phyloP scores from a whole-genome alignment of 441 rosid genomes.

The Adansonia grandidieri region DNA sequence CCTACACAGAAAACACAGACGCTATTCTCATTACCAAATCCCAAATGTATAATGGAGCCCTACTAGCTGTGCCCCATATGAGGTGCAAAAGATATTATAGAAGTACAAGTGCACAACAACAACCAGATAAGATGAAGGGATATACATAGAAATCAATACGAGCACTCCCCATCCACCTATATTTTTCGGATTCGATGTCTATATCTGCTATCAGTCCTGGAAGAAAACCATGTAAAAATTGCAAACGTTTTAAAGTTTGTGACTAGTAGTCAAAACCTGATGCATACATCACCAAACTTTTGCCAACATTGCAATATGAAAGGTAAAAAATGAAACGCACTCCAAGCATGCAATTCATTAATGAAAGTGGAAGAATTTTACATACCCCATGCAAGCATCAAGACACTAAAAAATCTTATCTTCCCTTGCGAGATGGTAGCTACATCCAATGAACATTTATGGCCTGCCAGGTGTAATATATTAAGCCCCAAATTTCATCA shows the following conservation, averaged over 20 bases:
- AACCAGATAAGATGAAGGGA: conserved; percentile 23
- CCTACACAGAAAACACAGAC: conserved; percentile 45
- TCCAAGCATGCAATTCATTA: conserved; percentile 20
- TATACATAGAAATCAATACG: conserved; percentile 86
- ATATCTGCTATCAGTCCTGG: conserved; percentile 92
- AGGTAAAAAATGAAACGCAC: not conserved
- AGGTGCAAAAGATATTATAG: not conserved
- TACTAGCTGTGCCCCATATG: conserved; percentile 1
- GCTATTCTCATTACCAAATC: not conserved
- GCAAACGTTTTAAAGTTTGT: conserved; percentile 14
- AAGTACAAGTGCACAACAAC: not conserved
- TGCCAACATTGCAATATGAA: conserved; percentile 13
- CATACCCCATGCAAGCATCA: conserved; percentile 98
- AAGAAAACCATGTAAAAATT: conserved; percentile 21
- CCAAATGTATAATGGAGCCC: not conserved
- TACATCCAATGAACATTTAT: conserved; percentile 71
- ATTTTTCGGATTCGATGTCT: conserved; percentile 91
- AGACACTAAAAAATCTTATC: conserved; percentile 70
- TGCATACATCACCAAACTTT: not conserved
- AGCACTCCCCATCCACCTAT: conserved; percentile 93
- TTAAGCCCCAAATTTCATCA: conserved; percentile 9
- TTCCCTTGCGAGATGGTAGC: conserved; percentile 77
- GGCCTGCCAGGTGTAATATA: conserved; percentile 52
- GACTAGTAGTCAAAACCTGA: not conserved
- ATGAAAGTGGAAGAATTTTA: conserved; percentile 6